phyloP scores from a whole-genome alignment of 352 stramenopile species.

The Pseudoperonospora humuli region DNA sequence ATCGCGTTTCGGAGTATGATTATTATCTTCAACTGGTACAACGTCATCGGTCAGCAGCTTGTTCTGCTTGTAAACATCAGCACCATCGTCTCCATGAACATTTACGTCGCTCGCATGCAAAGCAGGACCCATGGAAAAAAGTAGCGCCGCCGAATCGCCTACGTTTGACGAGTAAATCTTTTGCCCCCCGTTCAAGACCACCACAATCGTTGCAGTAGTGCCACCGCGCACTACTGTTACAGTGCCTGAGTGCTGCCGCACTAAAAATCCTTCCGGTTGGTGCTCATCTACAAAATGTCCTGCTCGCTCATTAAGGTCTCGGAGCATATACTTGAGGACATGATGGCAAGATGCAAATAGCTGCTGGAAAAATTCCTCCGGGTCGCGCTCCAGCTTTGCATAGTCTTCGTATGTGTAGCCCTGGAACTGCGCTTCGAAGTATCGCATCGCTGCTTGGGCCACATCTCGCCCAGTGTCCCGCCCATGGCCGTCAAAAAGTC shows the following conservation, averaged over 20 bases:
- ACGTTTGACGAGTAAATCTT: slow-evolving; percentile 80
- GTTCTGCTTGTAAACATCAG: slow-evolving; percentile 5
- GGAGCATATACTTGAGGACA: no score
- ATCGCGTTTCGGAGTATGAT: slow-evolving; percentile 5
- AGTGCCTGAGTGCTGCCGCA: no score
- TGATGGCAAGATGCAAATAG: no score
- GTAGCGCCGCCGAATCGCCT: slow-evolving; percentile 59
- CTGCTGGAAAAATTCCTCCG: slow-evolving; percentile 41
- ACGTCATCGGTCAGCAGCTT: slow-evolving; percentile 10
- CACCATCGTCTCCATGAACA: slow-evolving; percentile 8
- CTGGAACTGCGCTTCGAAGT: slow-evolving; percentile 58
- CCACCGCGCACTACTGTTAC: no score
- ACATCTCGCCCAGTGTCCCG: slow-evolving; percentile 66
- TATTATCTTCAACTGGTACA: slow-evolving; percentile 11
- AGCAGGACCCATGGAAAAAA: slow-evolving; percentile 22
- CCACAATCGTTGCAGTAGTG: no score
- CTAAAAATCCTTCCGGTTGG: no score
- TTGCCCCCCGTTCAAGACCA: slow-evolving; percentile 50
- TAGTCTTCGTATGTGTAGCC: slow-evolving; percentile 39
- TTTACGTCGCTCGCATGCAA: slow-evolving; percentile 27
- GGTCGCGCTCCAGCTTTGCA: slow-evolving; percentile 39
- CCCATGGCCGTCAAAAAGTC: slow-evolving; percentile 84
- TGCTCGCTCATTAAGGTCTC: no score
- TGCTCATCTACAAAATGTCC: no score
- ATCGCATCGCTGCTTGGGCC: slow-evolving; percentile 46